Base-by-base conservation (phyloP, 106 monocot genomes). In the Vanilla planifolia region DNA sequence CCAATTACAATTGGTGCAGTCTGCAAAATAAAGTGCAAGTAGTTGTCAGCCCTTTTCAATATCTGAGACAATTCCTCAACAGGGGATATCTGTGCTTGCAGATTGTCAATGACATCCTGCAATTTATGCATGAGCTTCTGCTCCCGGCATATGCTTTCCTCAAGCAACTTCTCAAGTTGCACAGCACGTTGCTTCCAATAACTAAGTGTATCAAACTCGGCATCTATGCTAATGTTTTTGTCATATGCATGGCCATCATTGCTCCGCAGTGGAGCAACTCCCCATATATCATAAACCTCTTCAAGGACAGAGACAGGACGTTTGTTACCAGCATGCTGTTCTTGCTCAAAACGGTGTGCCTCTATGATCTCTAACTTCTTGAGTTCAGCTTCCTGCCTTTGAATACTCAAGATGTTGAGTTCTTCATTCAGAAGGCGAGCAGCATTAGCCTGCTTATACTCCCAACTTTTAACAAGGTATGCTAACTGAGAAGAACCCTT, bases 1-100 rank as follows among this genome's bases (percentile, higher is more conserved):
- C 81, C 88, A 63, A 88, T 83, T 50, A 88, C 88, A 51, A 88
- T 67, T 25, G 88, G 88, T 42, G 88, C 79, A 68, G 67, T 88
- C 59, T 88, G 88, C 51, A 88, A 79, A 68, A 88, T 72, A 55
- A 88, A 88, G 43, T 88, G 88, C 53, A 88, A 71, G 62, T 79
- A 88, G 51, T 88, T 79, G 63, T 88, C 88, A 10, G 88, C 88
- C 43, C 88, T 75, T 59, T 79, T 79, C 40, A 88, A 68, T 15
- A 83, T 88, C 11, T 66, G 67, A 59, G 76, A 70, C 62, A 88
- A 71, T 60, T 88, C 88, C 70, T 88, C 83, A 13, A 79, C 83
- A 15, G 88, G 83, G 37, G 79, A 86, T 6, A 73, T 69, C 22
- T 88, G 79, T 48, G 51, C 61, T 47, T 83, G 79, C 22, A 88